Evolutionary conservation across 2,329 filamentous ascomycete genomes (phyloP).

Genomic region (Claviceps sp.): DNA sequence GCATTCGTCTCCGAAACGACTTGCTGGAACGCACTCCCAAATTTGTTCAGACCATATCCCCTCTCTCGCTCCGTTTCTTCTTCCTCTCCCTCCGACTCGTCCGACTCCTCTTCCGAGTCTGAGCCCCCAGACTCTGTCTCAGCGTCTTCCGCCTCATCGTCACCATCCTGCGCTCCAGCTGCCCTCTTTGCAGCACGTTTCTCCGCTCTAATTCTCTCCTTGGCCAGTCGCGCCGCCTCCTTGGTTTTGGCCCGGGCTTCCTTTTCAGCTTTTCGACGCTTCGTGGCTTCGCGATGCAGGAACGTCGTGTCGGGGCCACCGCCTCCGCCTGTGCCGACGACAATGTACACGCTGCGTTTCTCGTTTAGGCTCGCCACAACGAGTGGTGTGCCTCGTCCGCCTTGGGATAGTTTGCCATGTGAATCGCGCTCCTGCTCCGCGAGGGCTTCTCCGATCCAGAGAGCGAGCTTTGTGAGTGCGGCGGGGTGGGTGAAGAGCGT

Average conservation of each 20-base stretch:
- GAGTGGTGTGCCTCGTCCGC: slow-evolving; percentile 65
- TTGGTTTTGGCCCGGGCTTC: slow-evolving; percentile 49
- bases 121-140: slow-evolving; percentile 31
- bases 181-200: slow-evolving; percentile 45
- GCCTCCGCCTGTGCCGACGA: slow-evolving; percentile 84
- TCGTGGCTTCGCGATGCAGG: slow-evolving; percentile 52
- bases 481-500: slow-evolving; percentile 86
- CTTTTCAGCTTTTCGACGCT: slow-evolving; percentile 47
- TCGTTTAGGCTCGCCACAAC: slow-evolving; percentile 88
- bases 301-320: slow-evolving; percentile 61
- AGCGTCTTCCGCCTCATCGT: slow-evolving; percentile 33
- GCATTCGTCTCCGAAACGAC: slow-evolving; percentile 86
- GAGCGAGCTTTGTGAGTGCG: slow-evolving; percentile 79
- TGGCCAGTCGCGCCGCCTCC: slow-evolving; percentile 43
- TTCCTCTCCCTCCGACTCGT: slow-evolving; percentile 41
- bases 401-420: slow-evolving; percentile 54
- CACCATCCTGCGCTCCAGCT: slow-evolving; percentile 22
- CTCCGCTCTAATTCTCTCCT: slow-evolving; percentile 44
- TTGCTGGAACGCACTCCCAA: slow-evolving; percentile 90
- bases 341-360: slow-evolving; percentile 71
- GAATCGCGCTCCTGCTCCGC: slow-evolving; percentile 73
- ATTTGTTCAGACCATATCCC: slow-evolving; percentile 71
- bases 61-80: slow-evolving; percentile 40
- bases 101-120: slow-evolving; percentile 24
- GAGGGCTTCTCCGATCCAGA: slow-evolving; percentile 90